Evolutionary conservation across 208 protist genomes (phyloP).

Genomic region (Leishmania turanica): DNA sequence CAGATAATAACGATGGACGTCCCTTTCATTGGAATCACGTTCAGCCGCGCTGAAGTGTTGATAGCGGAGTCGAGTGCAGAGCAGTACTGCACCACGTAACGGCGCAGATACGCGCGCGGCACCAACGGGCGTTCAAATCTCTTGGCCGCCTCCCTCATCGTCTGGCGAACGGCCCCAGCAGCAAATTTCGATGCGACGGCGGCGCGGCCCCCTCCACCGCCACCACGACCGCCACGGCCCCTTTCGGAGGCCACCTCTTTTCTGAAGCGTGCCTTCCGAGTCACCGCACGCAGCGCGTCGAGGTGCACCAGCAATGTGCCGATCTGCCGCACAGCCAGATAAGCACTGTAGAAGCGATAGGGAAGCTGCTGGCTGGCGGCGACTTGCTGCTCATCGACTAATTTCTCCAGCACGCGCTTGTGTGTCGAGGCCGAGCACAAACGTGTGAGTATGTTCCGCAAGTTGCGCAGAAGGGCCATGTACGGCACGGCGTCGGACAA

Average conservation of each 20-base stretch:
- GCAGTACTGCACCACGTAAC: slow-evolving; percentile 20
- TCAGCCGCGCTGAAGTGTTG: slow-evolving; percentile 75
- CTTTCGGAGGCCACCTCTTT: not conserved
- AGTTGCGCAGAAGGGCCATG: slow-evolving; percentile 95
- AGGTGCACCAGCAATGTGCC: not conserved
- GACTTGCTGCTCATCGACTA: slow-evolving; percentile 74
- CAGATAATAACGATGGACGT: slow-evolving; percentile 85
- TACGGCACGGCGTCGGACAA: slow-evolving; percentile 86
- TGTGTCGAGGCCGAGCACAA: slow-evolving; percentile 68
- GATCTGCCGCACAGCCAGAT: slow-evolving; percentile 71
- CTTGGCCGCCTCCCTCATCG: slow-evolving; percentile 1
- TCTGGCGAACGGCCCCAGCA: not conserved
- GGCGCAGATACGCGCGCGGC: not conserved
- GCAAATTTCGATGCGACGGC: not conserved
- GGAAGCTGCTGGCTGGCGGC: slow-evolving; percentile 89
- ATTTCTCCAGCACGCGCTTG: slow-evolving; percentile 34
- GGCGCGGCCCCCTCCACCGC: not conserved
- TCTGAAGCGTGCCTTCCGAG: not conserved
- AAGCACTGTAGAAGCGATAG: slow-evolving; percentile 93
- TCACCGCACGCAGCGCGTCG: slow-evolving; percentile 5
- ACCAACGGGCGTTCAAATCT: slow-evolving; percentile 23
- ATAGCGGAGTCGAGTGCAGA: slow-evolving; percentile 80
- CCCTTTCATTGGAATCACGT: slow-evolving; percentile 91
- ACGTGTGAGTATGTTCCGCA: slow-evolving; percentile 94
- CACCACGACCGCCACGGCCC: not conserved